phyloP scores from a whole-genome alignment of 2,329 filamentous ascomycete species.

The Pseudocercospora vitis region DNA sequence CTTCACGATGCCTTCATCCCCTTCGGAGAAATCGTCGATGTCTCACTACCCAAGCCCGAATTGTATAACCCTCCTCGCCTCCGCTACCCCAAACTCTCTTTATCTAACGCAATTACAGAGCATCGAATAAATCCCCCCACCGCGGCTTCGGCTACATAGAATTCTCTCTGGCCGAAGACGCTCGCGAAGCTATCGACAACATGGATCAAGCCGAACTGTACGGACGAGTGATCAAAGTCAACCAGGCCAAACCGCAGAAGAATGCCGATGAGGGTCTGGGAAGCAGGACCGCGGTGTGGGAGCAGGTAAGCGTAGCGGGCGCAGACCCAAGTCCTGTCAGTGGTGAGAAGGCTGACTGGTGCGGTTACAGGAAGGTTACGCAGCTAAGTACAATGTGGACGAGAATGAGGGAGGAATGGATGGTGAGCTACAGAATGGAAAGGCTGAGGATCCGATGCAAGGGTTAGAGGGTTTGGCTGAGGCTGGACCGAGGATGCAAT shows the following conservation, averaged over 20 bases:
- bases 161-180: conserved; percentile 81
- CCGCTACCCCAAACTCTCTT: not conserved
- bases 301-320: conserved; percentile 83
- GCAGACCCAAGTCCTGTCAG: no score
- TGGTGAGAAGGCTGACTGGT: conserved; percentile 23
- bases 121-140: conserved; percentile 75
- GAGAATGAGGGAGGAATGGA: conserved; percentile 73
- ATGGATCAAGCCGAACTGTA: conserved; percentile 98
- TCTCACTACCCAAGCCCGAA: conserved; percentile 86
- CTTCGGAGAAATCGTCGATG: conserved; percentile 91
- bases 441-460: conserved; percentile 69
- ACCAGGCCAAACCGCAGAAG: conserved; percentile 87
- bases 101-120: conserved; percentile 22
- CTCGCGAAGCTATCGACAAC: conserved; percentile 94
- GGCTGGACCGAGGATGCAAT: conserved; percentile 82
- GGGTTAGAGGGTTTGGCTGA: conserved; percentile 90
- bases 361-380: conserved; percentile 75
- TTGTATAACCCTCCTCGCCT: conserved; percentile 44
- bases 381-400: conserved; percentile 81
- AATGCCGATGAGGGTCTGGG: conserved; percentile 82
- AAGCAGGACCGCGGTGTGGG: conserved; percentile 93
- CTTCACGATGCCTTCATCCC: conserved; percentile 92
- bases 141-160: conserved; percentile 96
- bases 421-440: conserved; percentile 49
- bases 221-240: conserved; percentile 87